Base-by-base conservation (phyloP, 2,329 filamentous ascomycete species). In the Diaporthe sp. region DNA sequence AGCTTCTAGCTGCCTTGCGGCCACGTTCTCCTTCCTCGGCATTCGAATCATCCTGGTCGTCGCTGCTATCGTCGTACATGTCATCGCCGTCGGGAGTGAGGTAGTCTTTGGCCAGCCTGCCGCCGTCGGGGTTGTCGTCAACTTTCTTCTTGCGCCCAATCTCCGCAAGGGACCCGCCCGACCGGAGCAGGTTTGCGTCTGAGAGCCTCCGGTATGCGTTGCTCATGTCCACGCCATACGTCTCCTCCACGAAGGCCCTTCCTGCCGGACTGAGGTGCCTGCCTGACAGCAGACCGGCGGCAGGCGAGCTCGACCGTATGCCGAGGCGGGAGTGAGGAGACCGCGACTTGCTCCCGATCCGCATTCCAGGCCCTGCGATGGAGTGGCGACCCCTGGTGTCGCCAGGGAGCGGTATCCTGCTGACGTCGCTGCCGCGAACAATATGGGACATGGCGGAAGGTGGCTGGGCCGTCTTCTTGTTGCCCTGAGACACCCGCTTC, bases 121-220 rank as follows among this genome's bases (percentile, higher is more conserved):
- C 90, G 53, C 81, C 81, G 3, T 84, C 84, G 10, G 85, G 84
- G 15, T 82, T 81, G 62, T 87, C 84, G 22, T 86, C 85, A 8
- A 81, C 79, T n/a, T 84, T 87, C 80, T 92, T 93, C 70, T 90
- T 88, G 77, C 89, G 86, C 25, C 92, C 89, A 31, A 94, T 85
- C 70, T 88, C 86, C 9, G 92, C 88, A 44, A 96, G 84, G 70
- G 87, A 90, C 39, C 93, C 92, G 25, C 90, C 88, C 7, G 92
- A 92, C 42, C 88, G 88, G 4, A 91, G 87, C 58, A 96, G 84
- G 70, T 92, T 92, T 15, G 93, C 93, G 81, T 96, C 93, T 1
- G 94, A 95, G 25, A 95, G 85, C 75, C 91, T 90, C 70, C 92
- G 88, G 81, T 95, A 94, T 5, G 93, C 92, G 77, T 87, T 93